Evolutionary conservation across 768 basidiomycete genomes (phyloP).

Genomic region (Favolaschia claudopus): DNA sequence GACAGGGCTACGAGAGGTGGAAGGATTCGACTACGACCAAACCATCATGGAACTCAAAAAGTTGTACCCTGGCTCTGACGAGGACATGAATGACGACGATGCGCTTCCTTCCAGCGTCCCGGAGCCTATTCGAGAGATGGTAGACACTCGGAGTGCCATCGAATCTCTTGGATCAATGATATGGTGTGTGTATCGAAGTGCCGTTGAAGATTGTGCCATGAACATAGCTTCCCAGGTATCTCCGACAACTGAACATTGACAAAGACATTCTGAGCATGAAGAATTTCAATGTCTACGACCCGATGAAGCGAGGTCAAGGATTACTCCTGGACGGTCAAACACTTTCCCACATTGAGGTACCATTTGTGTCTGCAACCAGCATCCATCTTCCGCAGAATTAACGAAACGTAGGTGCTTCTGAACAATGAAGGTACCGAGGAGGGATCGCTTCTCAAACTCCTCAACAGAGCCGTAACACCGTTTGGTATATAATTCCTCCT

Average conservation of each 20-base stretch:
- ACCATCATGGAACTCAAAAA: constrained; percentile 72
- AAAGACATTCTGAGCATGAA: constrained; percentile 94
- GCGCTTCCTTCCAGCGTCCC: constrained; percentile 62
- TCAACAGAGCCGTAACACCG: constrained; percentile 88
- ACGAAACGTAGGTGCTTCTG: constrained; percentile 65
- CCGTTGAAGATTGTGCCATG: constrained; percentile 38
- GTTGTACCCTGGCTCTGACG: constrained; percentile 63
- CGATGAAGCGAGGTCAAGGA: constrained; percentile 88
- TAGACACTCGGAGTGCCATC: constrained; percentile 69
- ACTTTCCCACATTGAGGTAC: constrained; percentile 91
- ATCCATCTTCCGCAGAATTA: not conserved
- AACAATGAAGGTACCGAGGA: constrained; percentile 96
- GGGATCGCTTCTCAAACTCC: constrained; percentile 83
- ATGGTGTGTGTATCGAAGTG: constrained; percentile 60
- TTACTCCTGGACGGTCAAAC: constrained; percentile 94
- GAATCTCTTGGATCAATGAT: constrained; percentile 92
- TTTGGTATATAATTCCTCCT: constrained; percentile 79
- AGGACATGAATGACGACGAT: constrained; percentile 52
- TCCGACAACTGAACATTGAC: constrained; percentile 94
- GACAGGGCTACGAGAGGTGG: constrained; percentile 84
- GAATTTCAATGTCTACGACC: constrained; percentile 98
- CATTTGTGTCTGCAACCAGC: constrained; percentile 19
- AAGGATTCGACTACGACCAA: constrained; percentile 81
- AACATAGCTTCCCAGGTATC: constrained; percentile 59
- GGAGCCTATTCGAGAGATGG: constrained; percentile 77